These are phyloP conservation scores for Phyllosticta citrichinensis DNA, from an alignment of 2,329 filamentous ascomycete species.

Conservation along the genomic window DNA sequence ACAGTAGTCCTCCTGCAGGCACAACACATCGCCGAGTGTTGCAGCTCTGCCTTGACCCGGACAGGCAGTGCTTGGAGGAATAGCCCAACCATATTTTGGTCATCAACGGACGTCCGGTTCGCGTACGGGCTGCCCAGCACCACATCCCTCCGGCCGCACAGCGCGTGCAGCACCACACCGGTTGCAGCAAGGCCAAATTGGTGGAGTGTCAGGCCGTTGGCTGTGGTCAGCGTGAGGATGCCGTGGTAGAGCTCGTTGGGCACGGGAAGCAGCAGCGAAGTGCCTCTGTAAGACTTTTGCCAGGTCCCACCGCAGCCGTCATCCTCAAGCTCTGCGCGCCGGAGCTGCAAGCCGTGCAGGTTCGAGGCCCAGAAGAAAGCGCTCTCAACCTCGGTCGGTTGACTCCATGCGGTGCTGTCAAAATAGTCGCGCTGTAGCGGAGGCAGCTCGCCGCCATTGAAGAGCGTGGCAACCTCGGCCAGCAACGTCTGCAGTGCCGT, in stretches of 20 bases:
- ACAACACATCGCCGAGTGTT: no score
- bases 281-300: constrained; percentile 6
- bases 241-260: neutral
- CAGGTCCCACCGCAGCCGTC: neutral
- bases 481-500: constrained; percentile 21
- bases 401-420: neutral
- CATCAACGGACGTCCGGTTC: constrained; percentile 17
- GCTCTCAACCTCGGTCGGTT: constrained; percentile 5
- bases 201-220: constrained; percentile 13
- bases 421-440: neutral
- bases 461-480: constrained; percentile 16
- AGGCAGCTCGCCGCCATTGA: constrained; percentile 12
- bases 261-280: constrained; percentile 3
- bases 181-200: constrained; percentile 16
- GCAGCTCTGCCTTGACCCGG: constrained; percentile 10
- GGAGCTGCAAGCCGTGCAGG: neutral
- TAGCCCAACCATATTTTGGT: constrained; percentile 18
- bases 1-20: no score
- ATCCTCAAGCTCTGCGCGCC: neutral
- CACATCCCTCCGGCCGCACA: constrained; percentile 16
- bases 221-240: neutral
- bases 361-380: constrained; percentile 11
- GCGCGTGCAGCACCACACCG: constrained; percentile 12
- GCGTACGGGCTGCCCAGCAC: constrained; percentile 20
- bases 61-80: constrained; percentile 24